These are phyloP conservation scores for Zalaria sp. DNA, from an alignment of 2,329 filamentous ascomycete genomes.

Conservation along the genomic window DNA sequence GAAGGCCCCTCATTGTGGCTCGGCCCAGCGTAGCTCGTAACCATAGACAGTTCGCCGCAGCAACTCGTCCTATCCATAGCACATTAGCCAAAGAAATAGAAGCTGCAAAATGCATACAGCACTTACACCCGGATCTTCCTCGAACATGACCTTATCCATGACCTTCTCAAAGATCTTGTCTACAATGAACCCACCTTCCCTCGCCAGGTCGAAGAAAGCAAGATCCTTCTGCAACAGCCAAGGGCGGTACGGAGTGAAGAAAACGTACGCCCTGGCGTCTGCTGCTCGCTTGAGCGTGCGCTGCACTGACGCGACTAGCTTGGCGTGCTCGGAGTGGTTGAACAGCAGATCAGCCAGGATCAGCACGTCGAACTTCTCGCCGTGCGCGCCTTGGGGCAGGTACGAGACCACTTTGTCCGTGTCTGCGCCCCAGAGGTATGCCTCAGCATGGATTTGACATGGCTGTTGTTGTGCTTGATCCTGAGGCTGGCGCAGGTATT, in stretches of 20 bases:
- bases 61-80: constrained; percentile 46
- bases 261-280: constrained; percentile 59
- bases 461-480: no score
- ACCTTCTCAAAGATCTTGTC: constrained; percentile 68
- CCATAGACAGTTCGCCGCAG: constrained; percentile 72
- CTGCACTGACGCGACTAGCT: constrained; percentile 59
- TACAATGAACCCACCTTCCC: constrained; percentile 57
- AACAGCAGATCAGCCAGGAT: constrained; percentile 85
- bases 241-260: constrained; percentile 88
- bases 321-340: constrained; percentile 74
- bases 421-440: constrained; percentile 73
- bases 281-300: constrained; percentile 46
- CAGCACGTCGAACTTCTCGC: constrained; percentile 56
- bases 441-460: constrained; percentile 29
- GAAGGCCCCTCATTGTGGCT: background rate
- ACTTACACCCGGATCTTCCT: constrained; percentile 64
- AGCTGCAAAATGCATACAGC: background rate
- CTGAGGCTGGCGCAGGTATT: constrained; percentile 22
- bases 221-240: constrained; percentile 80
- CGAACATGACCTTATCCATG: constrained; percentile 80
- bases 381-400: constrained; percentile 28
- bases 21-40: constrained; percentile 56
- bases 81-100: background rate
- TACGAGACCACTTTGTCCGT: constrained; percentile 43
- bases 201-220: constrained; percentile 68